phyloP scores from a whole-genome alignment of 768 basidiomycete genomes.

The Vishniacozyma victoriae region DNA sequence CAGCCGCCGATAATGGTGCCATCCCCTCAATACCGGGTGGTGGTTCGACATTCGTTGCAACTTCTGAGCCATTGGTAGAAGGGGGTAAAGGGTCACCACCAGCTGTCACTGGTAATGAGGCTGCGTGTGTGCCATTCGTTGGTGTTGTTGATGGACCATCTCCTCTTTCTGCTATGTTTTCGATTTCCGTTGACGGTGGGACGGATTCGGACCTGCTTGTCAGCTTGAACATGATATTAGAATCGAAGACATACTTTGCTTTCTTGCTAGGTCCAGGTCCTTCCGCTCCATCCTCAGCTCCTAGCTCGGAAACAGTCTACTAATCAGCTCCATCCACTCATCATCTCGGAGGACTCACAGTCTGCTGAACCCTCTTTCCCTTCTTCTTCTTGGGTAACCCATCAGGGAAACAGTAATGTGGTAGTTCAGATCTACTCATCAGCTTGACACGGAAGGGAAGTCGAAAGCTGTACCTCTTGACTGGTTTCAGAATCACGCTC shows the following conservation, averaged over 20 bases:
- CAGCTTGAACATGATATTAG: not conserved
- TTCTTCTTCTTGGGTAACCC: slow-evolving; percentile 41
- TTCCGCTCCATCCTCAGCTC: slow-evolving; percentile 20
- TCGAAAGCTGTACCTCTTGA: slow-evolving; percentile 64
- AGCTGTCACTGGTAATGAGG: not conserved
- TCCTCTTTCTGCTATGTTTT: slow-evolving; percentile 4
- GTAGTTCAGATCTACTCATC: slow-evolving; percentile 26
- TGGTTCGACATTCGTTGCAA: slow-evolving; percentile 14
- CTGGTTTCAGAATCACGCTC: slow-evolving; percentile 89
- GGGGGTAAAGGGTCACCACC: slow-evolving; percentile 1
- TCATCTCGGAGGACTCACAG: slow-evolving; percentile 14
- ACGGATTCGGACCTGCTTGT: not conserved
- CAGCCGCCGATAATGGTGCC: slow-evolving; percentile 29
- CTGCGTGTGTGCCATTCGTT: not conserved
- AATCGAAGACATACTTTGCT: slow-evolving; percentile 21
- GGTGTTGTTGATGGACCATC: not conserved
- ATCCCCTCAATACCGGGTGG: slow-evolving; percentile 33
- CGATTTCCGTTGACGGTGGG: not conserved
- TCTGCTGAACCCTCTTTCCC: slow-evolving; percentile 30
- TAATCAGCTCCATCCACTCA: slow-evolving; percentile 1
- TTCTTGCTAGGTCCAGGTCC: slow-evolving; percentile 38
- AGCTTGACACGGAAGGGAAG: not conserved
- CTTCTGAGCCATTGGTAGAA: slow-evolving; percentile 3
- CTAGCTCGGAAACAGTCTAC: slow-evolving; percentile 16
- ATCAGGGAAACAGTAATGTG: slow-evolving; percentile 40